phyloP scores from a whole-genome alignment of 768 basidiomycete species.

The Baorangia bicolor region DNA sequence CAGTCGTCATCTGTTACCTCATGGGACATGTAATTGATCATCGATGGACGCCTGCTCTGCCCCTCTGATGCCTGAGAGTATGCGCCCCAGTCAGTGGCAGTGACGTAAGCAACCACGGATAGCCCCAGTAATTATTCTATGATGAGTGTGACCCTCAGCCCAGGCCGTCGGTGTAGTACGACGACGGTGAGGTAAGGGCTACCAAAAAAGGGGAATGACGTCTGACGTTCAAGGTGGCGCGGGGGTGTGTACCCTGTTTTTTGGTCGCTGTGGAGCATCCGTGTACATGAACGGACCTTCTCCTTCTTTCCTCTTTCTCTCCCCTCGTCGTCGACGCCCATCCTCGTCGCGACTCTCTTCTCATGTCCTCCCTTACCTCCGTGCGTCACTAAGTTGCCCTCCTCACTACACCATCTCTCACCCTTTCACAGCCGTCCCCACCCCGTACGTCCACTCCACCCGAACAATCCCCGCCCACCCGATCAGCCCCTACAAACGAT shows the following conservation, averaged over 20 bases:
- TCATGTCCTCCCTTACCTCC: conserved; percentile 18
- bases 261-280: conserved; percentile 34
- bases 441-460: conserved; percentile 5
- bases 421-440: conserved; percentile 12
- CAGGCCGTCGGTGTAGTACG: neutral
- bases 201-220: conserved; percentile 28
- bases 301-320: conserved; percentile 8
- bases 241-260: conserved; percentile 35
- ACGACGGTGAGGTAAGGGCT: conserved; percentile 2
- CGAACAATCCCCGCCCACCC: neutral
- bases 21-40: neutral
- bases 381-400: neutral
- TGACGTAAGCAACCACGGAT: no score
- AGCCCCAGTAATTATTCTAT: no score
- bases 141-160: no score
- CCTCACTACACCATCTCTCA: no score
- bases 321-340: neutral
- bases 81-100: neutral
- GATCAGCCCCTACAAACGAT: conserved; percentile 59
- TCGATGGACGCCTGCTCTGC: no score
- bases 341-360: neutral
- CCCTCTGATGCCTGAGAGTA: no score
- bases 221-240: conserved; percentile 35
- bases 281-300: conserved; percentile 28
- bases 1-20: neutral